Percentiles rank a stretch among this genome's conserved stretches.
phyloP scores from a whole-genome alignment of 768 basidiomycete genomes.

The Naganishia vishniacii region DNA sequence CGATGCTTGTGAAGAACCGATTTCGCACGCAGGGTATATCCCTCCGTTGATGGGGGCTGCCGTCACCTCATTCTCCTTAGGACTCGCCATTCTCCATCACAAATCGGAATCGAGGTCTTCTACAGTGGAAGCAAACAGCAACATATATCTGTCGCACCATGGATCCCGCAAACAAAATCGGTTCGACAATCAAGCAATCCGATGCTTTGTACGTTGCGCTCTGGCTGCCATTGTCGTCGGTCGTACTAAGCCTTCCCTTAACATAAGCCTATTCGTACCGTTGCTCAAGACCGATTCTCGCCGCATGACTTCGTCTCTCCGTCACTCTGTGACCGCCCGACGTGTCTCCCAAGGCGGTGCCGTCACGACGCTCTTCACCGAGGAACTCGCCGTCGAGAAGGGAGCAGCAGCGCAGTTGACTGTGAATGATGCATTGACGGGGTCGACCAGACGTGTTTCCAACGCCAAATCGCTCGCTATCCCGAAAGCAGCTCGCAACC shows the following conservation, averaged over 20 bases:
- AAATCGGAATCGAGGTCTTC: no score
- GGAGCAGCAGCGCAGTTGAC: background rate
- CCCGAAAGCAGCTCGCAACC: background rate
- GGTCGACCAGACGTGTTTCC: background rate
- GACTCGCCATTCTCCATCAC: no score
- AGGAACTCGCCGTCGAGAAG: background rate
- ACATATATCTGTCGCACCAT: background rate
- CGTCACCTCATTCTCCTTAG: no score
- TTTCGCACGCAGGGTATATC: no score
- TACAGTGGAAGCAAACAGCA: no score
- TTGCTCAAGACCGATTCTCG: background rate
- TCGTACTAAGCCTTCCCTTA: no score
- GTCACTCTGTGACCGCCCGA: constrained; percentile 7
- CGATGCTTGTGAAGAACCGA: no score
- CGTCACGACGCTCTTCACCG: constrained; percentile 7
- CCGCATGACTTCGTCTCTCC: constrained; percentile 7
- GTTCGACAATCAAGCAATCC: background rate
- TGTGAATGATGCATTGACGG: background rate
- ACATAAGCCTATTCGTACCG: background rate
- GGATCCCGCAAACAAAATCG: background rate
- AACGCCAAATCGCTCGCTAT: background rate
- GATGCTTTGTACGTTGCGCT: background rate
- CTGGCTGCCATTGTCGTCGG: no score
- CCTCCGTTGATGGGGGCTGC: no score
- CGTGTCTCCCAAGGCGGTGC: background rate